Conservation (phyloP, 2,329 filamentous ascomycete species). For the Monosporascus ibericus region DNA sequence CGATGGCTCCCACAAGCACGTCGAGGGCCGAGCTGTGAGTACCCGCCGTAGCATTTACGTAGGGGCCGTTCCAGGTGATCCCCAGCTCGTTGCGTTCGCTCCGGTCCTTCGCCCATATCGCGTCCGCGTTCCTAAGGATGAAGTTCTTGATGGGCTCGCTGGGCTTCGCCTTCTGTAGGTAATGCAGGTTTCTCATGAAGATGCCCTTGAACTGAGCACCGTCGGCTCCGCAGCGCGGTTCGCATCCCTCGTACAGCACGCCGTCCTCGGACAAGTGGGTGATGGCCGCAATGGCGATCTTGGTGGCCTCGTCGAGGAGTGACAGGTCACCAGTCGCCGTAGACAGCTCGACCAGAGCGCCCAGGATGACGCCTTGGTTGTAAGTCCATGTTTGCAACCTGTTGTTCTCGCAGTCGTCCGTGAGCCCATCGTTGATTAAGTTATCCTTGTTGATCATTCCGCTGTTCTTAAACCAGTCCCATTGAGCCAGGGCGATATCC, state of each 20-base stretch:
- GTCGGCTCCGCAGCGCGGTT: constrained; percentile 44
- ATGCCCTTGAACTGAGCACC: constrained; percentile 65
- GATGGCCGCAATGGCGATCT: constrained; percentile 48
- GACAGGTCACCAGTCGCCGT: constrained; percentile 34
- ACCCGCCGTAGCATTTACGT: constrained; percentile 18
- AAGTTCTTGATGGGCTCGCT: constrained; percentile 35
- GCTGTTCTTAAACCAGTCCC: constrained; percentile 45
- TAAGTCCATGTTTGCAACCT: constrained; percentile 42
- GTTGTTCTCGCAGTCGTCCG: constrained; percentile 41
- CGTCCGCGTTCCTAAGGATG: constrained; percentile 28
- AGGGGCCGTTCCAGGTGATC: constrained; percentile 24
- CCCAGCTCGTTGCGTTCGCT: constrained; percentile 25
- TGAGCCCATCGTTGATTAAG: constrained; percentile 49
- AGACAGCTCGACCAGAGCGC: constrained; percentile 45
- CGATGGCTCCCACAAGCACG: constrained; percentile 21
- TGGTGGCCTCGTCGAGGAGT: constrained; percentile 34
- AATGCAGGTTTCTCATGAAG: constrained; percentile 57
- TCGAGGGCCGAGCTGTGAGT: constrained; percentile 26
- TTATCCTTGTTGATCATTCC: constrained; percentile 45
- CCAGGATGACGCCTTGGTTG: constrained; percentile 51
- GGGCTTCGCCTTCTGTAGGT: constrained; percentile 44
- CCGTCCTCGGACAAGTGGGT: constrained; percentile 34
- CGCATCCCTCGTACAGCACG: constrained; percentile 49
- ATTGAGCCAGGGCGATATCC: constrained; percentile 39
- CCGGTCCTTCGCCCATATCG: constrained; percentile 28